Conservation (phyloP, 2,329 filamentous ascomycete genomes). For the Sporothrix globosa region DNA sequence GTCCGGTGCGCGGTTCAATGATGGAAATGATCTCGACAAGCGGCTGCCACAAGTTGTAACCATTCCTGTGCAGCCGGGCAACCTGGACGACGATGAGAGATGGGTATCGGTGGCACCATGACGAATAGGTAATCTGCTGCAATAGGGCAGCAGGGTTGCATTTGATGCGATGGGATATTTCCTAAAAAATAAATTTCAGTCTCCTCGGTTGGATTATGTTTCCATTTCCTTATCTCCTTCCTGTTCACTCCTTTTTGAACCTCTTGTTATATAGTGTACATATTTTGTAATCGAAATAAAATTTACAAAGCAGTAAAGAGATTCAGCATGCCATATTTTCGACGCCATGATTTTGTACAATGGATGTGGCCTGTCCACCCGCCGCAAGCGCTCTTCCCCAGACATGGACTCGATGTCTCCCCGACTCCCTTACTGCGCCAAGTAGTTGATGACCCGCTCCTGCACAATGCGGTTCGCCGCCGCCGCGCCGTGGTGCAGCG, state of each 20-base stretch:
- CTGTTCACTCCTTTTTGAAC: not conserved
- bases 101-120: not conserved
- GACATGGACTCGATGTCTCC: no score
- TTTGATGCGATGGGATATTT: slow-evolving; percentile 7
- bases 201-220: not conserved
- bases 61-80: not conserved
- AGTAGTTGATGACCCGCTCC: slow-evolving; percentile 69
- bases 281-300: not conserved
- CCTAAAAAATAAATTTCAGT: not conserved
- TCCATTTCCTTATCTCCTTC: not conserved
- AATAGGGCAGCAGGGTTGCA: not conserved
- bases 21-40: not conserved
- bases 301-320: not conserved
- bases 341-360: slow-evolving; percentile 16
- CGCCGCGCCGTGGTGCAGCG: slow-evolving; percentile 82
- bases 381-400: no score
- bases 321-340: slow-evolving; percentile 4
- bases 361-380: no score
- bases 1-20: not conserved
- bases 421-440: slow-evolving; percentile 37
- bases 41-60: not conserved
- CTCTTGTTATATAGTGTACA: not conserved
- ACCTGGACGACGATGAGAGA: not conserved
- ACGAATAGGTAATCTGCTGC: not conserved
- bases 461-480: slow-evolving; percentile 74